A percentile compares a stretch with the other conserved stretches of the same genome.
phyloP scores from a whole-genome alignment of 1,284 basidiomycete species.

The Austroboletus novae-zelandiae region DNA sequence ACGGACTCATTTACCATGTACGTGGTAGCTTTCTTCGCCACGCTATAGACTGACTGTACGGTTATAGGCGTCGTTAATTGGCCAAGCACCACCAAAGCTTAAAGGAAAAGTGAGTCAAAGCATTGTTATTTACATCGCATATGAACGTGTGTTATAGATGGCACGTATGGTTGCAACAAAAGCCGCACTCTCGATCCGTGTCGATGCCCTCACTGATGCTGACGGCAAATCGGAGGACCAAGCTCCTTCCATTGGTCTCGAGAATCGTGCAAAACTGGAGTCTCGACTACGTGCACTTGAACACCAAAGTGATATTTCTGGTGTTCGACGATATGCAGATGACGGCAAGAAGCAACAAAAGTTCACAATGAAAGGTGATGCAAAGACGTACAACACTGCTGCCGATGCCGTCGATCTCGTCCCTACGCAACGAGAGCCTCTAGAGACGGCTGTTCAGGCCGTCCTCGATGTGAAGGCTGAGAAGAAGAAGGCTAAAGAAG shows the following conservation, averaged over 20 bases:
- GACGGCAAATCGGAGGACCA: slow-evolving; percentile 85
- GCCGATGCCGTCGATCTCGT: slow-evolving; percentile 79
- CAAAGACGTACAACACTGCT: slow-evolving; percentile 79
- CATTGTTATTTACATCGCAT: neutral
- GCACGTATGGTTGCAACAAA: slow-evolving; percentile 99
- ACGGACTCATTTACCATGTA: slow-evolving; percentile 37
- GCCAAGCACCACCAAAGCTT: slow-evolving; percentile 95
- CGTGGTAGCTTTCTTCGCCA: slow-evolving; percentile 26
- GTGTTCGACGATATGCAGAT: slow-evolving; percentile 62
- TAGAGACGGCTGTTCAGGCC: slow-evolving; percentile 61
- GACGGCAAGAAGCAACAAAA: slow-evolving; percentile 67
- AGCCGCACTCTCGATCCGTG: slow-evolving; percentile 93
- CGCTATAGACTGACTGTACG: slow-evolving; percentile 4
- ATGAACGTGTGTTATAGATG: slow-evolving; percentile 58
- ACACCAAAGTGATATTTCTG: slow-evolving; percentile 70
- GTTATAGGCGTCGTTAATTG: slow-evolving; percentile 84
- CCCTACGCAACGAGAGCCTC: slow-evolving; percentile 78
- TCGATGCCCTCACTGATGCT: slow-evolving; percentile 92
- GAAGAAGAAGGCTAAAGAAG: slow-evolving; percentile 76
- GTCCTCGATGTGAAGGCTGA: slow-evolving; percentile 78
- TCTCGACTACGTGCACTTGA: slow-evolving; percentile 90
- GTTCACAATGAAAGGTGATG: slow-evolving; percentile 77
- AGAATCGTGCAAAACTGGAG: slow-evolving; percentile 94
- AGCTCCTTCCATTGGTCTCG: slow-evolving; percentile 86
- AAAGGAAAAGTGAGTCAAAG: slow-evolving; percentile 84